These are phyloP conservation scores for Cavenderia fasciculata DNA, from an alignment of 78 protist species.

Conservation along the genomic window DNA sequence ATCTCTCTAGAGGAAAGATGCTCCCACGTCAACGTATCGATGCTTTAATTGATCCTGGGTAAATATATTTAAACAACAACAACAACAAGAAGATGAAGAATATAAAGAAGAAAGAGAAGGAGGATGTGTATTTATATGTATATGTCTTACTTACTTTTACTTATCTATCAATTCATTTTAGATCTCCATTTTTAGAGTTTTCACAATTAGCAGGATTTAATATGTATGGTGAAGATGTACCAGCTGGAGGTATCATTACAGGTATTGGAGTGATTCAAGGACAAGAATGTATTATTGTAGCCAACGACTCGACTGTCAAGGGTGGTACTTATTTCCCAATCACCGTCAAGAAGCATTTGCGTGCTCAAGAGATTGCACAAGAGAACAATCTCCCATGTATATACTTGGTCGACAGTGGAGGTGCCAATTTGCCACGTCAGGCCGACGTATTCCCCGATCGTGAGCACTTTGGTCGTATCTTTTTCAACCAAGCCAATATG, in stretches of 20 bases:
- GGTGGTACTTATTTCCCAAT: slow-evolving; percentile 99
- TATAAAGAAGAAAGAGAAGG: too few species aligned
- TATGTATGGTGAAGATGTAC: slow-evolving; percentile 89
- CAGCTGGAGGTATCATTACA: slow-evolving; percentile 95
- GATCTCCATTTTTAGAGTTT: slow-evolving; percentile 95
- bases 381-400: slow-evolving; percentile 96
- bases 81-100: too few species aligned
- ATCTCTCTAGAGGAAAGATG: slow-evolving; percentile 88
- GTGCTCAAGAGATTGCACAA: slow-evolving; percentile 95
- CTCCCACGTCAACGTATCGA: slow-evolving; percentile 92
- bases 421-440: slow-evolving; percentile 95
- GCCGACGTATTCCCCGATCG: slow-evolving; percentile 97
- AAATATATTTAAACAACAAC: too few species aligned
- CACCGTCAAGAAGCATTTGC: slow-evolving; percentile 95
- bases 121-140: too few species aligned
- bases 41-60: slow-evolving; percentile 89
- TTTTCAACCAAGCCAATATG: slow-evolving; percentile 97
- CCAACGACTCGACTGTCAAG: slow-evolving; percentile 98
- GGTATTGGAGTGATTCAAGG: slow-evolving; percentile 95
- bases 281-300: slow-evolving; percentile 93
- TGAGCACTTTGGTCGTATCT: slow-evolving; percentile 98
- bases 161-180: background rate
- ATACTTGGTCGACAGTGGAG: slow-evolving; percentile 96
- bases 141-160: background rate
- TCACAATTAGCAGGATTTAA: slow-evolving; percentile 94